A percentile compares a stretch with the other conserved stretches of the same genome.
phyloP scores from a whole-genome alignment of 78 protist species.

The Dictyostelium discoideum region dicty_2.7 NC_007091.3:4021501-4022000 shows the following conservation, averaged over 20 bases:
- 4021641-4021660: constrained; percentile 98
- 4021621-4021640: constrained; percentile 95
- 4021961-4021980: constrained; percentile 99
- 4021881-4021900: constrained; percentile 98
- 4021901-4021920: constrained; percentile 79
- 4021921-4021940: constrained; percentile 97
- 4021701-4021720: constrained; percentile 81
- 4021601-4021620: constrained; percentile 91
- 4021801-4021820: constrained; percentile 95
- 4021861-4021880: constrained; percentile 99
- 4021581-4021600: constrained; percentile 31
- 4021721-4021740: constrained; percentile 93
- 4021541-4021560: constrained; percentile 75
- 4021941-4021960: constrained; percentile 99
- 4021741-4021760: constrained; percentile 95
- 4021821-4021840: constrained; percentile 91
- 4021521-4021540: constrained; percentile 18
- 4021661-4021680: constrained; percentile 96
- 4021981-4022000: constrained; percentile 99
- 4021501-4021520: constrained; percentile 58
- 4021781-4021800: constrained; percentile 97
- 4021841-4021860: constrained; percentile 99
- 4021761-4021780: constrained; percentile 99
- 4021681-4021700: constrained; percentile 86
- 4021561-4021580: constrained; percentile 89